A percentile compares a stretch with the other conserved stretches of the same genome.
Evolutionary conservation across 139 green algal genomes (phyloP).

Genomic region (Chlorella vulgaris): DNA sequence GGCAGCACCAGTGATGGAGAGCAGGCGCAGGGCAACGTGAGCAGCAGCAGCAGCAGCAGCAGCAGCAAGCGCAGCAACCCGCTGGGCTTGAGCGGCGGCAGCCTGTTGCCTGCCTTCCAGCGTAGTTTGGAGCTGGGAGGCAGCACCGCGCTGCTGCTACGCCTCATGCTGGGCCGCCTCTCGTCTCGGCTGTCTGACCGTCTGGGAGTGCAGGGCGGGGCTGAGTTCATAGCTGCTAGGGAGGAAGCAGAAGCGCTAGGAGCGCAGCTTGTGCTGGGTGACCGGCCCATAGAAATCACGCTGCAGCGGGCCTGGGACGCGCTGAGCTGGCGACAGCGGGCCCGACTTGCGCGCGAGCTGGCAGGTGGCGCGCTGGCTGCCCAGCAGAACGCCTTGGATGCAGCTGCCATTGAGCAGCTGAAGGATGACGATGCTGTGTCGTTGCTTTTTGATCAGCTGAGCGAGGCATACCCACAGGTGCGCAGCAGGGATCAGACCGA

Average conservation of each 20-base stretch:
- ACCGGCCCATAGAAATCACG: conserved; percentile 87
- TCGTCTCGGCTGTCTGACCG: conserved; percentile 22
- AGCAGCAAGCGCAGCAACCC: conserved; percentile 40
- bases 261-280: conserved; percentile 80
- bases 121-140: conserved; percentile 68
- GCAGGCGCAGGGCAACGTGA: not conserved
- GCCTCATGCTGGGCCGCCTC: conserved; percentile 57
- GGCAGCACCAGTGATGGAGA: not conserved
- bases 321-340: conserved; percentile 43
- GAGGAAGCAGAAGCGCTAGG: conserved; percentile 58
- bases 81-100: conserved; percentile 49
- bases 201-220: conserved; percentile 51
- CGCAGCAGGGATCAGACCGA: no score
- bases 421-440: conserved; percentile 56
- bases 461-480: conserved; percentile 11
- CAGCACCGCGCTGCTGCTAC: conserved; percentile 54
- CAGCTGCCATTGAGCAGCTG: conserved; percentile 31
- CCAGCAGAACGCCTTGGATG: not conserved
- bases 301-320: conserved; percentile 72
- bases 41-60: not conserved
- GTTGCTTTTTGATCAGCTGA: conserved; percentile 31
- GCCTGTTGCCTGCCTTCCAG: conserved; percentile 50
- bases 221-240: conserved; percentile 70
- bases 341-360: conserved; percentile 55
- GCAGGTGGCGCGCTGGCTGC: not conserved